These are phyloP conservation scores for Crithidia thermophila DNA, from an alignment of 208 protist species.

Conservation along the genomic window DNA sequence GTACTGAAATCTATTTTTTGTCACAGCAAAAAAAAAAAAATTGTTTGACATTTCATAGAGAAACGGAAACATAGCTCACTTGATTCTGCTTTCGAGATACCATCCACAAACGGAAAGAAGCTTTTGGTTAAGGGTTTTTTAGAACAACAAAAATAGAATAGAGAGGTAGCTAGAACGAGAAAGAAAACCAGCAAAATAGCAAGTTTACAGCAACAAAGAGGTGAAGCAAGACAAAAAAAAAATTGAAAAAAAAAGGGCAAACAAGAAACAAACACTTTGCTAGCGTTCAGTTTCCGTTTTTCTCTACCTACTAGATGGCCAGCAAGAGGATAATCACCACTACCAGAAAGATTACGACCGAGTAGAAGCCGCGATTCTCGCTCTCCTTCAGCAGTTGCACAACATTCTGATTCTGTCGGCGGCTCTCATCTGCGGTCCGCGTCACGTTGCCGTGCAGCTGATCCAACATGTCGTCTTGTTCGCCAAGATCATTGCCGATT, in stretches of 20 bases:
- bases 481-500: constrained; percentile 71
- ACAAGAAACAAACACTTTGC: background rate
- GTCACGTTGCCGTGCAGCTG: constrained; percentile 58
- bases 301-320: constrained; percentile 36
- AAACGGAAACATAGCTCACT: no score
- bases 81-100: no score
- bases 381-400: constrained; percentile 70
- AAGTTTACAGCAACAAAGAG: background rate
- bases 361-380: constrained; percentile 76
- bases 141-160: background rate
- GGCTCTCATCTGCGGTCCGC: constrained; percentile 67
- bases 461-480: constrained; percentile 83
- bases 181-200: background rate
- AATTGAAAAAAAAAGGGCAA: background rate
- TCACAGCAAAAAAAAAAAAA: no score
- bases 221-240: background rate
- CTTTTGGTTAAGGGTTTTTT: no score
- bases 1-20: no score
- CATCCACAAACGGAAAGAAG: no score
- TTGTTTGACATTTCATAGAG: no score
- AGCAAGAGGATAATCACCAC: constrained; percentile 76
- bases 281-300: background rate
- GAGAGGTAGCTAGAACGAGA: constrained; percentile 1
- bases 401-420: constrained; percentile 80
- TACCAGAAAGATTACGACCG: constrained; percentile 58